phyloP scores from a whole-genome alignment of 306 rosid species.

The Inga laurina region DNA sequence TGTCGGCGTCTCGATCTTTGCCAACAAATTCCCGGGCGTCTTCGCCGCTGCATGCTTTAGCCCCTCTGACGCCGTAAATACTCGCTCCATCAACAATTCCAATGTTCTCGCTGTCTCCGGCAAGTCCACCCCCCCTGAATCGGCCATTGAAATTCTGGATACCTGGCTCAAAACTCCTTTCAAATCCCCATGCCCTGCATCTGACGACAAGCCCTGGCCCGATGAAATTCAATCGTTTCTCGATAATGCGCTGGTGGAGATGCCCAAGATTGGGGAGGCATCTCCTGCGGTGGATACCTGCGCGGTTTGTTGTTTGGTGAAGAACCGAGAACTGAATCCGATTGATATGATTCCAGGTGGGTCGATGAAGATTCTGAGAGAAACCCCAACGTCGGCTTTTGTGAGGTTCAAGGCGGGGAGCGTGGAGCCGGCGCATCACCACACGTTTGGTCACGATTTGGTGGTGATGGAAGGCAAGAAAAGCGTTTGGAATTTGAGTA shows the following conservation, averaged over 20 bases:
- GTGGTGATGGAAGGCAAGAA: constrained; percentile 77
- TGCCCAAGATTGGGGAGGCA: constrained; percentile 59
- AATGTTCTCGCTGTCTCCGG: constrained; percentile 94
- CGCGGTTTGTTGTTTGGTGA: constrained; percentile 68
- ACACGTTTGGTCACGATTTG: constrained; percentile 87
- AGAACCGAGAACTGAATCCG: constrained; percentile 64
- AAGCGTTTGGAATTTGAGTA: constrained; percentile 84
- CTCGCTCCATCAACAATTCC: constrained; percentile 85
- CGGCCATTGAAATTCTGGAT: constrained; percentile 61
- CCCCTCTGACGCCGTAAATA: constrained; percentile 64
- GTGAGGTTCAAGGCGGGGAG: constrained; percentile 83
- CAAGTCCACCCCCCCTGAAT: constrained; percentile 51
- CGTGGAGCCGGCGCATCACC: constrained; percentile 93
- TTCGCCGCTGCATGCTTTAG: constrained; percentile 70
- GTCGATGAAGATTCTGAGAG: constrained; percentile 82
- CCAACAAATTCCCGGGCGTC: constrained; percentile 86
- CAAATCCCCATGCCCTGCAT: constrained; percentile 74
- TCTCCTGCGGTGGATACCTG: constrained; percentile 29
- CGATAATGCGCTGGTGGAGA: constrained; percentile 60
- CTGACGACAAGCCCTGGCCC: constrained; percentile 70
- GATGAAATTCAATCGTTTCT: constrained; percentile 56
- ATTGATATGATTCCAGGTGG: constrained; percentile 81
- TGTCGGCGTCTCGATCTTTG: constrained; percentile 82
- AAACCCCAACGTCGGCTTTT: constrained; percentile 79
- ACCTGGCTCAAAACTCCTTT: constrained; percentile 82